Evolutionary conservation across 768 basidiomycete species (phyloP), one percentile per base, ranked within the genome.

Genomic region (Phylloporus scabripes): DNA sequence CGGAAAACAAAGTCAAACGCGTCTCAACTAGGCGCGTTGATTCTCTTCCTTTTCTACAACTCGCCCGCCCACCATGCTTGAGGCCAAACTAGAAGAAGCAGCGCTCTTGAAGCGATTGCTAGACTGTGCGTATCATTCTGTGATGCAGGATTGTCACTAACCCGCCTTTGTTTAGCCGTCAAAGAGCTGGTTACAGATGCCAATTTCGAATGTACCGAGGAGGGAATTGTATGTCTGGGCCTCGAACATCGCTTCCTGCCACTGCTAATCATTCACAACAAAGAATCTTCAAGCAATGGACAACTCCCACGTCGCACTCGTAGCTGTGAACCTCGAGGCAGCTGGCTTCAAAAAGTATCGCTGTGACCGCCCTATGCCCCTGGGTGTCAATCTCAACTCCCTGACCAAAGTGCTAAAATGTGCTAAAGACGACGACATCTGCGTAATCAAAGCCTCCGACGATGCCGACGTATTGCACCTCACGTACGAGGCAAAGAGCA

Each of bases 231-330:
- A 54, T 53, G 82, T 75, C 33, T 21, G 14, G 39, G 14, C 23
- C 28, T 8, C 8, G 24, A 15, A 2, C 5, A 8, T 2, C 11
- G 0, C 15, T 0, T 33, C 34, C 24, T 7, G 3, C 14, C 5
- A 7, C 37, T 62, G 20, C 33, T 62, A 18, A 55, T 18, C 33
- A 1, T 34, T 0, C 10, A 21, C 7, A 7, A 21, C n/a, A 4
- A 44, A 84, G 83, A 81, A 81, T 47, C 79, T 99, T 5, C 95
- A 98, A 74, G 96, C 95, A 4, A 99, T 98, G 95, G 96, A 98
- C 74, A 98, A 97, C 78, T 96, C 95, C 2, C 95, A 98, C 70
- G 95, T 99, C 61, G 96, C 95, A 1, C 87, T 98, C 57, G 95
- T 99, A 34, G 74, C 91, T 7, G 92, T 96, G 41, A 79, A 86